Percentiles rank a stretch among this genome's conserved stretches.
phyloP scores from a whole-genome alignment of 2,329 filamentous ascomycete species.

The Exophiala xenobiotica region DNA sequence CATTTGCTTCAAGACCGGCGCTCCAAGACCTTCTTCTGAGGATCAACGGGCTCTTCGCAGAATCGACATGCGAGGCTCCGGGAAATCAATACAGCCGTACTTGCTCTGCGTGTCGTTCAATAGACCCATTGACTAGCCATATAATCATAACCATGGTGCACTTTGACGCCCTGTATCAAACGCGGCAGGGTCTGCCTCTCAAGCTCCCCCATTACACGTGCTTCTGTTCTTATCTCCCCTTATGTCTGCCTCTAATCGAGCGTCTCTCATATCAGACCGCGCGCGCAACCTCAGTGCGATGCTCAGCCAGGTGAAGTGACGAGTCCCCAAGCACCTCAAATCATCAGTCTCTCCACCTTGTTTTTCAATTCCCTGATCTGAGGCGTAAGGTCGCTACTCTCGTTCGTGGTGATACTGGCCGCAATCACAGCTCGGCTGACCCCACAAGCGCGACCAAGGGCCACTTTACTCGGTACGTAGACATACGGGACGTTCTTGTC shows the following conservation, averaged over 20 bases:
- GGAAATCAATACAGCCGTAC: background rate
- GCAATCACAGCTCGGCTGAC: conserved; percentile 85
- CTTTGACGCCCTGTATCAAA: background rate
- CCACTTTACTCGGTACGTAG: conserved; percentile 74
- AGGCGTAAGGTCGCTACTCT: conserved; percentile 78
- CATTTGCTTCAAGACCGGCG: background rate
- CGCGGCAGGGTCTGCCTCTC: background rate
- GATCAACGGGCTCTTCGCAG: background rate
- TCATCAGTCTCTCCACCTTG: conserved; percentile 93
- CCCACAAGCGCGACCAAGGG: conserved; percentile 84
- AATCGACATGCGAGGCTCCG: background rate
- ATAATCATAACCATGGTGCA: background rate
- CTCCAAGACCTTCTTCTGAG: background rate
- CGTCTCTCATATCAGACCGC: no score
- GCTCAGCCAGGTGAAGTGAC: no score
- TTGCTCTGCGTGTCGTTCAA: background rate
- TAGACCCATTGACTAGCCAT: background rate
- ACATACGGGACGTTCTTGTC: conserved; percentile 64
- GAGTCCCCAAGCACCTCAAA: conserved; percentile 58
- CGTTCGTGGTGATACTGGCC: conserved; percentile 84
- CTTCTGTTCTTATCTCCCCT: background rate
- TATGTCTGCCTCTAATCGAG: background rate
- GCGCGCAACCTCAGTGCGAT: no score
- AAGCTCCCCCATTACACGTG: background rate
- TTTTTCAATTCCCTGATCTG: conserved; percentile 89